These are phyloP conservation scores for Penicillium canescens DNA, from an alignment of 495 filamentous ascomycete genomes.

Conservation along the genomic window DNA sequence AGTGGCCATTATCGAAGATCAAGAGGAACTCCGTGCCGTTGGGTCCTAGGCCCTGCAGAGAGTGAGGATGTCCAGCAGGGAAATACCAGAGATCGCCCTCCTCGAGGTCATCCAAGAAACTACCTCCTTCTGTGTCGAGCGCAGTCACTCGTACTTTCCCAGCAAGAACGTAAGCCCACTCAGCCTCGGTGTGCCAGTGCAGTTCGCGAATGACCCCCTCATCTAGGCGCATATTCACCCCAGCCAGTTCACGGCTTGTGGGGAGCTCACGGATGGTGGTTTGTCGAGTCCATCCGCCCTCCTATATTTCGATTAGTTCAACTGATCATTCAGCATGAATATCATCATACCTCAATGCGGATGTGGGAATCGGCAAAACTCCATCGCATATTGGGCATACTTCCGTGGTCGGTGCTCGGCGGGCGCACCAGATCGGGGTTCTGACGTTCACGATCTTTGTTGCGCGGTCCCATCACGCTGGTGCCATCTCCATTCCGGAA, in stretches of 20 bases:
- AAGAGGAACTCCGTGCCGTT: slow-evolving; percentile 73
- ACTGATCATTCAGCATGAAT: not conserved
- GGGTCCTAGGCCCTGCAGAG: slow-evolving; percentile 62
- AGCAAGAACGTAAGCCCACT: slow-evolving; percentile 67
- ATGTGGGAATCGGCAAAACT: slow-evolving; percentile 68
- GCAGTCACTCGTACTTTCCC: slow-evolving; percentile 52
- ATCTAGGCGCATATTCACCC: slow-evolving; percentile 69
- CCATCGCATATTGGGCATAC: slow-evolving; percentile 64
- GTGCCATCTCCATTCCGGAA: slow-evolving; percentile 65
- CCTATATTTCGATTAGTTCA: slow-evolving; percentile 32
- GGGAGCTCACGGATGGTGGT: slow-evolving; percentile 62
- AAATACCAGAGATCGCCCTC: slow-evolving; percentile 76
- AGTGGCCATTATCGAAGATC: slow-evolving; percentile 67
- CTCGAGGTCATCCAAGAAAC: slow-evolving; percentile 68
- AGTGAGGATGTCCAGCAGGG: slow-evolving; percentile 69
- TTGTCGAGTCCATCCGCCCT: slow-evolving; percentile 69
- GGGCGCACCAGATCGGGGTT: slow-evolving; percentile 65
- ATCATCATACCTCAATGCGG: slow-evolving; percentile 56
- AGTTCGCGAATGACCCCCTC: slow-evolving; percentile 69
- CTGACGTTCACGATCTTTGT: slow-evolving; percentile 60
- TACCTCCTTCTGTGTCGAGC: slow-evolving; percentile 66
- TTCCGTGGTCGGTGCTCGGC: slow-evolving; percentile 64
- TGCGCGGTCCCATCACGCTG: slow-evolving; percentile 64
- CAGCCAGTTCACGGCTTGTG: slow-evolving; percentile 60
- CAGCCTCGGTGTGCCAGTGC: slow-evolving; percentile 73